Evolutionary conservation across 164 flowering plant genomes (phyloP).

Genomic region (Saururus chinensis): DNA sequence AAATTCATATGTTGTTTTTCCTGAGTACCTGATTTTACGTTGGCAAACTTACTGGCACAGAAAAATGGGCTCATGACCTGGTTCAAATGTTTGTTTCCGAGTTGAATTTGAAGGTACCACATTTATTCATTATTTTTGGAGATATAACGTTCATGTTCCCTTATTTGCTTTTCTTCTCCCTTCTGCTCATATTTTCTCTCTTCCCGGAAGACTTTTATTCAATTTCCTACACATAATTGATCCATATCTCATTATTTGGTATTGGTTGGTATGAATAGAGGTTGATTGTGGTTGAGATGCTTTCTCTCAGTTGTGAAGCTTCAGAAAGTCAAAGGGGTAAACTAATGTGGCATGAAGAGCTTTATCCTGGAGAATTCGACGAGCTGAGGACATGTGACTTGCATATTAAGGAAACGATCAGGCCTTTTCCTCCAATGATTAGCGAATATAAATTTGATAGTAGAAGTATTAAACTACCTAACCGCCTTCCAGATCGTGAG

Average conservation of each 20-base stretch:
- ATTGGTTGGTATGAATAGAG: neutral
- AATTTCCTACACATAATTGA: neutral
- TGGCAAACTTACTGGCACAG: slow-evolving; percentile 23
- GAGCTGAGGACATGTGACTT: neutral
- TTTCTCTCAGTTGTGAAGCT: neutral
- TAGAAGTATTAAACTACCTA: neutral
- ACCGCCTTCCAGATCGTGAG: neutral
- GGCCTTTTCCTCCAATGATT: neutral
- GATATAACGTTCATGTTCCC: neutral
- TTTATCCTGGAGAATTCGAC: neutral
- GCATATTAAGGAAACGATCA: neutral
- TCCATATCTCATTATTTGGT: neutral
- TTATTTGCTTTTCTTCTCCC: neutral
- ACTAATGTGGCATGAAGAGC: neutral
- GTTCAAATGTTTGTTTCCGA: slow-evolving; percentile 60
- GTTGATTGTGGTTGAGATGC: slow-evolving; percentile 1
- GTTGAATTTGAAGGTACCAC: slow-evolving; percentile 49
- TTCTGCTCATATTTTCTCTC: neutral
- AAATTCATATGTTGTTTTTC: too few species aligned
- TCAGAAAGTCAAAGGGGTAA: neutral
- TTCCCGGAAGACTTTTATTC: neutral
- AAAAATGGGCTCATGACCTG: slow-evolving; percentile 56
- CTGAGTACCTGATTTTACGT: neutral
- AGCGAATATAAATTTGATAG: neutral
- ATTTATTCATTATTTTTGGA: neutral